phyloP scores from a whole-genome alignment of 1,284 basidiomycete genomes.

The Apiotrichum akiyoshidainum region DNA sequence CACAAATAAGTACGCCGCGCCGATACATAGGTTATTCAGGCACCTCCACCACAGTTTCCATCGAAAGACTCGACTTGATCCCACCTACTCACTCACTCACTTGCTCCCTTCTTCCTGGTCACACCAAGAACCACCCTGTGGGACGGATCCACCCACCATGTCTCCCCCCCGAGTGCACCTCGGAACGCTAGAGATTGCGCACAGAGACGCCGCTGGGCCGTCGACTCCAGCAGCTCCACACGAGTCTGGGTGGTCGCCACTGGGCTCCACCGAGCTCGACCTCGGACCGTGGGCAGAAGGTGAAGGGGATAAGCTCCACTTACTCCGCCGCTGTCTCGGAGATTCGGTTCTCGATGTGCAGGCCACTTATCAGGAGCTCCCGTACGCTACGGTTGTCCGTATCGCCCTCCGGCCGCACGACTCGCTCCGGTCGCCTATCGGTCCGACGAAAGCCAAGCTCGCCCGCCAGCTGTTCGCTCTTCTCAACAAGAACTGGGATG shows the following conservation, averaged over 20 bases:
- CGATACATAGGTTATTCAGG: no score
- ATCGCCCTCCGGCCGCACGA: constrained; percentile 2
- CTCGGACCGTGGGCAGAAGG: not conserved
- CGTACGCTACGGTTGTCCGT: not conserved
- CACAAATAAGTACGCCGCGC: no score
- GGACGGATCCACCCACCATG: no score
- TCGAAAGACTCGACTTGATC: no score
- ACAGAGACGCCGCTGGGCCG: not conserved
- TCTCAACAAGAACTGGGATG: constrained; percentile 8
- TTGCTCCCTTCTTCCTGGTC: no score
- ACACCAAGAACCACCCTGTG: no score
- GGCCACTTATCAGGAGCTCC: not conserved
- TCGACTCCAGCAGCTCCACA: not conserved
- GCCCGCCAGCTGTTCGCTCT: constrained; percentile 3
- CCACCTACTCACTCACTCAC: no score
- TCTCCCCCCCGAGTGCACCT: no score
- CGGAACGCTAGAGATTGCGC: no score
- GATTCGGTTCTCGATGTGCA: not conserved
- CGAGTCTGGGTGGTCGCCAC: not conserved
- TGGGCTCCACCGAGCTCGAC: constrained; percentile 2
- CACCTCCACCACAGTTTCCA: no score
- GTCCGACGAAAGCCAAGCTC: not conserved
- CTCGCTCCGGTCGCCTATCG: not conserved
- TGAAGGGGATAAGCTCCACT: not conserved
- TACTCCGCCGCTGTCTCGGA: not conserved